These are phyloP conservation scores for Wickerhamiella bombiphila DNA, from an alignment of 805 yeast genomes.

Conservation along the genomic window DNA sequence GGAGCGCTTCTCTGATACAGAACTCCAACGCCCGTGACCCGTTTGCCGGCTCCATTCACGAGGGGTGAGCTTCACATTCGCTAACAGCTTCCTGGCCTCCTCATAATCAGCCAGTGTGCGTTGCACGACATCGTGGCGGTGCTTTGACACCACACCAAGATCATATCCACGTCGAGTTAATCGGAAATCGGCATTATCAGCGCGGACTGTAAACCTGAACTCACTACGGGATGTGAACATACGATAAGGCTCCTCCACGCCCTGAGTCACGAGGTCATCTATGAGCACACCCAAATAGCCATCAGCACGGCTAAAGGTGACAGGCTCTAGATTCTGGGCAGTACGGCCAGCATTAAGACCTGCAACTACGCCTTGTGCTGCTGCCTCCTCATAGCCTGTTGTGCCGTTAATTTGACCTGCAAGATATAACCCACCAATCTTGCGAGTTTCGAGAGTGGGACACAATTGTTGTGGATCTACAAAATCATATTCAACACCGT, in stretches of 20 bases:
- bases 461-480: constrained; percentile 82
- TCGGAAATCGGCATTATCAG: constrained; percentile 87
- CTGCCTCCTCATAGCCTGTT: constrained; percentile 98
- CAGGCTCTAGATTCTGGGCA: constrained; percentile 26
- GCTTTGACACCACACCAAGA: constrained; percentile 50
- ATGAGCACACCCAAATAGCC: constrained; percentile 87
- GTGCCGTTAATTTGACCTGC: constrained; percentile 99
- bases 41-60: constrained; percentile 45
- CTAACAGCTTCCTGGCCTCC: constrained; percentile 32
- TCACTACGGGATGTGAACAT: constrained; percentile 97
- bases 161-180: constrained; percentile 54
- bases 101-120: constrained; percentile 34
- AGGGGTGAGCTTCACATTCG: constrained; percentile 35
- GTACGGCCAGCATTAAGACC: constrained; percentile 87
- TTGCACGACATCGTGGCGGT: constrained; percentile 37
- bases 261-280: constrained; percentile 88
- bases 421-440: constrained; percentile 58
- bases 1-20: constrained; percentile 35
- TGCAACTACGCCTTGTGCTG: constrained; percentile 90
- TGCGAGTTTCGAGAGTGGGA: constrained; percentile 66
- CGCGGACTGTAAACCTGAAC: constrained; percentile 74
- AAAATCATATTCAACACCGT: constrained; percentile 97
- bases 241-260: constrained; percentile 92
- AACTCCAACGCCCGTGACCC: constrained; percentile 29
- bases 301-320: constrained; percentile 56